These are phyloP conservation scores for Tricholoma furcatifolium DNA, from an alignment of 768 basidiomycete species.

Conservation along the genomic window DNA sequence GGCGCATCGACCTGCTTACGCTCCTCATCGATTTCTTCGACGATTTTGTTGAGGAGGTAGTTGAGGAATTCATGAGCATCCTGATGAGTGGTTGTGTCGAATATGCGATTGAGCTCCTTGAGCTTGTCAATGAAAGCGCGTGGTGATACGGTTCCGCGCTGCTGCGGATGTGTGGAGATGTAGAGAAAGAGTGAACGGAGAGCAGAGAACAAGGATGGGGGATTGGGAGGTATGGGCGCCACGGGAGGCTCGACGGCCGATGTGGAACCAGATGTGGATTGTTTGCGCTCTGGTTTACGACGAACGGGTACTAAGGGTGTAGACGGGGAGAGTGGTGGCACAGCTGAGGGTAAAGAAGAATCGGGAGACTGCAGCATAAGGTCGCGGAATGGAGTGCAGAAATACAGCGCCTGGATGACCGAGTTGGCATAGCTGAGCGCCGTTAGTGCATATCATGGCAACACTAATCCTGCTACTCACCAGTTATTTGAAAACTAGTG, in stretches of 20 bases:
- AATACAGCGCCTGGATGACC: slow-evolving; percentile 96
- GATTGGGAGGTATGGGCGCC: slow-evolving; percentile 52
- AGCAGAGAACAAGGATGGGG: slow-evolving; percentile 85
- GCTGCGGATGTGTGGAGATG: slow-evolving; percentile 75
- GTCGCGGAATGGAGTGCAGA: slow-evolving; percentile 90
- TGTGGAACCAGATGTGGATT: slow-evolving; percentile 25
- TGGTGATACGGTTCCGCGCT: slow-evolving; percentile 86
- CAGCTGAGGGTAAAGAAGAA: slow-evolving; percentile 37
- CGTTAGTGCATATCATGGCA: slow-evolving; percentile 15
- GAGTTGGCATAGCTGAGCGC: slow-evolving; percentile 90
- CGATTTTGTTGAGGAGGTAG: slow-evolving; percentile 88
- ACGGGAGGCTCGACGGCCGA: slow-evolving; percentile 29
- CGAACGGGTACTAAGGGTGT: slow-evolving; percentile 40
- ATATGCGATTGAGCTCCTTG: slow-evolving; percentile 88
- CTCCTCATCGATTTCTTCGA: slow-evolving; percentile 88
- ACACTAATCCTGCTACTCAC: slow-evolving; percentile 37
- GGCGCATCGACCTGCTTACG: slow-evolving; percentile 40
- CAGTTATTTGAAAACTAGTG: slow-evolving; percentile 94
- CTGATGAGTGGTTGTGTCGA: slow-evolving; percentile 91
- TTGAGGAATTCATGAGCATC: slow-evolving; percentile 99
- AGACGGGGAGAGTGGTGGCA: slow-evolving; percentile 23
- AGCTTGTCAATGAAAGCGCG: slow-evolving; percentile 92
- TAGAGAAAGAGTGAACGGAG: slow-evolving; percentile 88
- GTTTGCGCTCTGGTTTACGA: slow-evolving; percentile 59
- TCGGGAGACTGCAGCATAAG: slow-evolving; percentile 75